A percentile compares a stretch with the other conserved stretches of the same genome.
phyloP scores from a whole-genome alignment of 1,139 yeast genomes.

The Pneumocystis carinii region DNA sequence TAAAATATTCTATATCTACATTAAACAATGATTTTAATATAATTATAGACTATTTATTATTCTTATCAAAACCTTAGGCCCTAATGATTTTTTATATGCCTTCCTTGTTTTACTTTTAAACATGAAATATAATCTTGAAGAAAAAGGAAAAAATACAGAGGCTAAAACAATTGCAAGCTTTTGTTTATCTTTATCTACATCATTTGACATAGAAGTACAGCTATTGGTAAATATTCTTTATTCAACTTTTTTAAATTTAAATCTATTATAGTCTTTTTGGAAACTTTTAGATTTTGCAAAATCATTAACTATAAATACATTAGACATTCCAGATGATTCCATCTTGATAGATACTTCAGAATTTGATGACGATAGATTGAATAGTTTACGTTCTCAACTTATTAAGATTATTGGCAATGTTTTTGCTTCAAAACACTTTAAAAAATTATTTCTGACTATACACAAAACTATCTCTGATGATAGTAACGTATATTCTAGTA shows the following conservation, averaged over 20 bases:
- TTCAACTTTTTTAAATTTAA: not conserved
- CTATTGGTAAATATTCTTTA: not conserved
- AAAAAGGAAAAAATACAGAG: constrained; percentile 30
- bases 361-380: not conserved
- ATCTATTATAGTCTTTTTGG: not conserved
- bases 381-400: not conserved
- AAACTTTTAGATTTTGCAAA: not conserved
- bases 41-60: constrained; percentile 43
- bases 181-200: constrained; percentile 4
- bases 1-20: constrained; percentile 11
- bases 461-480: not conserved
- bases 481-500: not conserved
- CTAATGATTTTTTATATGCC: constrained; percentile 49
- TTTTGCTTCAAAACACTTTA: not conserved
- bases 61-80: constrained; percentile 62
- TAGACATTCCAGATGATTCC: not conserved
- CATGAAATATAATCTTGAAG: constrained; percentile 53
- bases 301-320: not conserved
- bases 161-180: constrained; percentile 44
- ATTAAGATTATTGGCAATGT: not conserved
- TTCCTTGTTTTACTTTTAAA: constrained; percentile 50
- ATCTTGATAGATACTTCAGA: not conserved
- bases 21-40: not conserved
- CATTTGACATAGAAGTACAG: not conserved
- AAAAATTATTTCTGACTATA: not conserved